Percentiles rank a stretch among this genome's conserved stretches.
Conservation (phyloP, 768 basidiomycete genomes). For the Termitomyces heimii region DNA sequence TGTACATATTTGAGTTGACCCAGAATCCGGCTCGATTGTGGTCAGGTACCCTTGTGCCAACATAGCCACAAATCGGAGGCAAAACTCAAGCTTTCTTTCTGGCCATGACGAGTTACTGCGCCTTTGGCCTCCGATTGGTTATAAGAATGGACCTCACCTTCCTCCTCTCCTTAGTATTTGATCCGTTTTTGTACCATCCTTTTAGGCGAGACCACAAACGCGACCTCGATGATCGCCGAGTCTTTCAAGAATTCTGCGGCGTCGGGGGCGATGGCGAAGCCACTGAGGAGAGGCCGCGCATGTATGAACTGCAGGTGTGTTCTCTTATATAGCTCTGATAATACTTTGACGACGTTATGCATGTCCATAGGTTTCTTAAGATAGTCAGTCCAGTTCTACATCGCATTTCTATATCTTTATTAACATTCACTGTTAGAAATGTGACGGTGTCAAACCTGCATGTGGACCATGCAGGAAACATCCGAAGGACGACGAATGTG, state of each 20-base stretch:
- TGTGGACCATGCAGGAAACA: conserved; percentile 60
- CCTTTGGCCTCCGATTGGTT: conserved; percentile 15
- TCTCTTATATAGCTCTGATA: background rate
- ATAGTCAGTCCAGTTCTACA: conserved; percentile 30
- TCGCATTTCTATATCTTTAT: conserved; percentile 1
- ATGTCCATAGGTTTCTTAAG: conserved; percentile 36
- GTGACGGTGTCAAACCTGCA: conserved; percentile 57
- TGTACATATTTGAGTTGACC: background rate
- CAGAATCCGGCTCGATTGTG: background rate
- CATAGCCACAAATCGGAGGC: conserved; percentile 9
- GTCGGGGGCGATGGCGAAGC: conserved; percentile 28
- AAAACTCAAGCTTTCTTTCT: background rate
- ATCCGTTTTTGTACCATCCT: conserved; percentile 29
- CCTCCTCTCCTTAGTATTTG: conserved; percentile 21
- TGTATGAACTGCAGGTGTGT: conserved; percentile 48
- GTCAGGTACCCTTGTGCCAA: conserved; percentile 4
- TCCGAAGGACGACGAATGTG: conserved; percentile 62
- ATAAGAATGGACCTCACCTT: conserved; percentile 28
- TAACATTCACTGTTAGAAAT: conserved; percentile 39
- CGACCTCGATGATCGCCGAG: conserved; percentile 34
- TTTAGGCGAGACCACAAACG: conserved; percentile 12
- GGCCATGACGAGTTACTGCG: conserved; percentile 4
- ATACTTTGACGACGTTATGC: background rate
- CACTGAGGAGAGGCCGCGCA: conserved; percentile 48
- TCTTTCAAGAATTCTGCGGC: conserved; percentile 24